Percentiles rank a stretch among this genome's conserved stretches.
Evolutionary conservation across 116 monocot species (phyloP).

Genomic region (Cymodocea nodosa): DNA sequence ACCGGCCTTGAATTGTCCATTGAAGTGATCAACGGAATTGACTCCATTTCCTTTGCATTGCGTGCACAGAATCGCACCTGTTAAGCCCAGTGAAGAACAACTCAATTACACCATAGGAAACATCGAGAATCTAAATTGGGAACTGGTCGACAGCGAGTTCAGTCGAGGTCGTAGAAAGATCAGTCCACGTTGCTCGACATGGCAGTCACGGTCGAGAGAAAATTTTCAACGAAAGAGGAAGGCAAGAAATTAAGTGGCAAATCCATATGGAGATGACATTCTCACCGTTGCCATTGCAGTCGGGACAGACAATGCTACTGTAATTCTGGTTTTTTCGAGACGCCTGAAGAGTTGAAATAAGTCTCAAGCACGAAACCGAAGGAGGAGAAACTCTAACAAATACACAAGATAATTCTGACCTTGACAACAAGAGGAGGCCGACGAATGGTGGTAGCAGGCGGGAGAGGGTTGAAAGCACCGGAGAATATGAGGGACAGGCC

Average conservation of each 20-base stretch:
- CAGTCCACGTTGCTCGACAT: too few species aligned
- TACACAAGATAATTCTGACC: too few species aligned
- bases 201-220: neutral
- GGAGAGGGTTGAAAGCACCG: too few species aligned
- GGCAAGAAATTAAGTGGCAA: neutral
- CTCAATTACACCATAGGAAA: too few species aligned
- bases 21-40: constrained; percentile 82
- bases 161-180: too few species aligned
- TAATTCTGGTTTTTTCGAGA: constrained; percentile 14
- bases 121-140: neutral
- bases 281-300: constrained; percentile 77
- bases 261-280: neutral
- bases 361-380: too few species aligned
- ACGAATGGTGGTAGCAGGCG: too few species aligned
- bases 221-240: neutral
- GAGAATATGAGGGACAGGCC: too few species aligned
- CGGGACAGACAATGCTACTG: constrained; percentile 59
- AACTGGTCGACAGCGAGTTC: too few species aligned
- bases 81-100: neutral
- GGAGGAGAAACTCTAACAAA: too few species aligned
- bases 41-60: constrained; percentile 84
- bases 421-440: too few species aligned
- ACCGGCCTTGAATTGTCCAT: constrained; percentile 88
- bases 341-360: constrained; percentile 18
- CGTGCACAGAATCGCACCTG: constrained; percentile 64